phyloP scores from a whole-genome alignment of 1,284 basidiomycete genomes.

The Trichosporon faecale region DNA sequence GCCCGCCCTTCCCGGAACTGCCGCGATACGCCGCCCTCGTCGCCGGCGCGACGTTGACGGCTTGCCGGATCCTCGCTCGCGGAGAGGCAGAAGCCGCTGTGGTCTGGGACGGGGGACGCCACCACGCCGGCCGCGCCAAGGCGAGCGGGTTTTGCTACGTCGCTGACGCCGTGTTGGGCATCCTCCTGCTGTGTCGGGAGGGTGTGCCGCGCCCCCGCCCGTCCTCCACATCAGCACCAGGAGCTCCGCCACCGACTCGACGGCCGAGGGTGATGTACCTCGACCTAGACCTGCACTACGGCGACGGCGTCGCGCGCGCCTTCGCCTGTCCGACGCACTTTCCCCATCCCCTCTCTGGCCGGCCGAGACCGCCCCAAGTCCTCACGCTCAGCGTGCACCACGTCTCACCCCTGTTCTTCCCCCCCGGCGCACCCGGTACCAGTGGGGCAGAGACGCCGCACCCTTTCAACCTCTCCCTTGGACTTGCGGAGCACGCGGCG shows the following conservation, averaged over 20 bases:
- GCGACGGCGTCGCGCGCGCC: slow-evolving; percentile 78
- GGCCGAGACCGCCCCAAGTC: slow-evolving; percentile 55
- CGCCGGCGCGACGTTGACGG: slow-evolving; percentile 72
- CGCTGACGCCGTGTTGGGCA: slow-evolving; percentile 79
- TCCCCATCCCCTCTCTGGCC: slow-evolving; percentile 30
- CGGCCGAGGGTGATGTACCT: slow-evolving; percentile 76
- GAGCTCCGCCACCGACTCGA: slow-evolving; percentile 12
- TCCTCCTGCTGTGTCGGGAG: slow-evolving; percentile 50
- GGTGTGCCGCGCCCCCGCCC: slow-evolving; percentile 19
- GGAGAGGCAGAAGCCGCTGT: slow-evolving; percentile 63
- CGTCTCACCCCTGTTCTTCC: slow-evolving; percentile 76
- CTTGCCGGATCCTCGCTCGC: slow-evolving; percentile 62
- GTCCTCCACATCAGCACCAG: not conserved
- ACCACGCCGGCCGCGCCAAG: slow-evolving; percentile 57
- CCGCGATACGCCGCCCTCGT: slow-evolving; percentile 66
- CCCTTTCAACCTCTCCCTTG: slow-evolving; percentile 72
- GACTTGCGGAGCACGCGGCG: slow-evolving; percentile 66
- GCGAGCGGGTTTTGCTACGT: slow-evolving; percentile 93
- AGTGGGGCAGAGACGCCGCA: slow-evolving; percentile 58
- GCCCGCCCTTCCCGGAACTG: slow-evolving; percentile 71
- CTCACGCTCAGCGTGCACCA: slow-evolving; percentile 84
- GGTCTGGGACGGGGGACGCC: slow-evolving; percentile 74
- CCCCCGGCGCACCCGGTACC: slow-evolving; percentile 48
- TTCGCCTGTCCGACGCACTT: slow-evolving; percentile 56
- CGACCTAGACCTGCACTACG: slow-evolving; percentile 82